A percentile compares a stretch with the other conserved stretches of the same genome.
phyloP scores from a whole-genome alignment of 495 filamentous ascomycete species.

The Tuber aestivum region DNA sequence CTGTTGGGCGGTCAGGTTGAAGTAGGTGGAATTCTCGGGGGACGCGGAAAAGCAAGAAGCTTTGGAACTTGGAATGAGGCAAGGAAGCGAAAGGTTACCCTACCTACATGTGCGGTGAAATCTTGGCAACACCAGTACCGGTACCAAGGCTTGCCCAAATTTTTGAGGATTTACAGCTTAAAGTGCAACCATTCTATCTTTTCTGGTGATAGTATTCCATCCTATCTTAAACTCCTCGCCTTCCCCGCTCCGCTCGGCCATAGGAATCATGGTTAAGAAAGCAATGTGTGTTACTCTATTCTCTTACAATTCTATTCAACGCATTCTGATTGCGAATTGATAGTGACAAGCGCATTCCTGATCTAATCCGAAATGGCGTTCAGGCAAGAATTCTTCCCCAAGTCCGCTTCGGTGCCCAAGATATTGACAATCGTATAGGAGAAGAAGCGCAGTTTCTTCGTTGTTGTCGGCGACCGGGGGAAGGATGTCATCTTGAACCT shows the following conservation, averaged over 20 bases:
- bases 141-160: not conserved
- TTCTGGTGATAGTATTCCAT: not conserved
- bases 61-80: not conserved
- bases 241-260: not conserved
- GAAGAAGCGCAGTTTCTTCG: constrained; percentile 96
- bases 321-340: constrained; percentile 16
- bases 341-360: constrained; percentile 89
- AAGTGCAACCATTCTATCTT: not conserved
- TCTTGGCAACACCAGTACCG: not conserved
- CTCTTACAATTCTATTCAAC: not conserved
- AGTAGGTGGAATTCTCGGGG: constrained; percentile 43
- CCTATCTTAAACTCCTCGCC: not conserved
- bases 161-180: not conserved
- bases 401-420: not conserved
- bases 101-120: not conserved
- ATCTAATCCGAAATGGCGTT: constrained; percentile 90
- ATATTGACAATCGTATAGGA: constrained; percentile 47
- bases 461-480: constrained; percentile 88
- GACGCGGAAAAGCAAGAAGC: not conserved
- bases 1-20: constrained; percentile 47
- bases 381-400: constrained; percentile 47
- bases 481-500: constrained; percentile 97
- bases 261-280: constrained; percentile 51
- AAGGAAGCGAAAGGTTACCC: not conserved
- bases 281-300: constrained; percentile 50